These are phyloP conservation scores for Cryptococcus sp. DNA, from an alignment of 1,284 basidiomycete species.

Conservation along the genomic window DNA sequence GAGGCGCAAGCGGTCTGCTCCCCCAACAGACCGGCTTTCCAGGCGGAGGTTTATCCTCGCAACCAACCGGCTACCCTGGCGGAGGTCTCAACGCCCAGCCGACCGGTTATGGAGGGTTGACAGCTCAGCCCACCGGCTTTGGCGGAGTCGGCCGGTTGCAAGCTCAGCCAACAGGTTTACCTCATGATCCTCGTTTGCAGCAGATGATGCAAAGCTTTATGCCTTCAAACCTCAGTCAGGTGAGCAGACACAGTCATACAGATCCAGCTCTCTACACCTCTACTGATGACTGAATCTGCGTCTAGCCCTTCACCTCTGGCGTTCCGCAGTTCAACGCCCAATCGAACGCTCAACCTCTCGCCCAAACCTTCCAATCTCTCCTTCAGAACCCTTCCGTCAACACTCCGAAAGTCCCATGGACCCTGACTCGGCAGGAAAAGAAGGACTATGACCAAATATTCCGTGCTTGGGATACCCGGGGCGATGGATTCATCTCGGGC, in stretches of 20 bases:
- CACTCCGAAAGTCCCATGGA: constrained; percentile 82
- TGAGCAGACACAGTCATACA: constrained; percentile 25
- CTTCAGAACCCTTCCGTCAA: constrained; percentile 67
- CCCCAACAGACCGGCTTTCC: constrained; percentile 57
- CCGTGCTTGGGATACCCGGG: constrained; percentile 85
- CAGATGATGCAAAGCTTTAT: constrained; percentile 87
- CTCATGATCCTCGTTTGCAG: constrained; percentile 72
- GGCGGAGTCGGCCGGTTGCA: constrained; percentile 56
- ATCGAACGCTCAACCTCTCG: constrained; percentile 54
- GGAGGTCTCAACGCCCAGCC: constrained; percentile 39
- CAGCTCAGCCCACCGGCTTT: constrained; percentile 74
- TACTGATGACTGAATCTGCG: too few relatives aligned
- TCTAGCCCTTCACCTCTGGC: constrained; percentile 22
- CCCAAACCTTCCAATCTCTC: constrained; percentile 58
- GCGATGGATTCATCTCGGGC: constrained; percentile 79
- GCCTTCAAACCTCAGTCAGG: constrained; percentile 57
- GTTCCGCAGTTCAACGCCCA: constrained; percentile 62
- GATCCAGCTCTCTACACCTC: too few relatives aligned
- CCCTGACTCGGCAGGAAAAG: constrained; percentile 84
- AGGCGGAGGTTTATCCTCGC: constrained; percentile 42
- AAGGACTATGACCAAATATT: constrained; percentile 98
- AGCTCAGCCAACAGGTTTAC: constrained; percentile 44
- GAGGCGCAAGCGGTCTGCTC: constrained; percentile 42
- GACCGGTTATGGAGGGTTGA: constrained; percentile 60
- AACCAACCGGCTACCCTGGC: constrained; percentile 52